phyloP scores from a whole-genome alignment of 495 filamentous ascomycete species.

The Trichoderma orchidacearum region DNA sequence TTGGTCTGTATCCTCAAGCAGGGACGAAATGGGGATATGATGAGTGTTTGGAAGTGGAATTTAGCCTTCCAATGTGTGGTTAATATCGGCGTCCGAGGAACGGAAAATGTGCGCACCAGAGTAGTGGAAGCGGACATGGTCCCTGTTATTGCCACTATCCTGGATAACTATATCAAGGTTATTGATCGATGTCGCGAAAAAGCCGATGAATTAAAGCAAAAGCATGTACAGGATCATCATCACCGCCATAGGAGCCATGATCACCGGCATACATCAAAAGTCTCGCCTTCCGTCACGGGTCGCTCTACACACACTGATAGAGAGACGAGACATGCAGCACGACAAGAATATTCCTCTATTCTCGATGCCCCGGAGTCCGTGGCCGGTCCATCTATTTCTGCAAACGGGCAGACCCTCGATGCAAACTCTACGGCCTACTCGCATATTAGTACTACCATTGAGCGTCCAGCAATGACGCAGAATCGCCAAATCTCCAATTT shows the following conservation, averaged over 20 bases:
- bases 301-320: neutral
- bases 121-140: conserved; percentile 99
- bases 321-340: neutral
- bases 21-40: conserved; percentile 89
- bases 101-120: conserved; percentile 80
- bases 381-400: conserved; percentile 28
- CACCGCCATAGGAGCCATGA: conserved; percentile 27
- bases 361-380: conserved; percentile 29
- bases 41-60: conserved; percentile 99
- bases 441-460: neutral
- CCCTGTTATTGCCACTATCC: conserved; percentile 95
- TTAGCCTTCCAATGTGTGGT: conserved; percentile 96
- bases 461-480: conserved; percentile 10
- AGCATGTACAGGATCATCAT: conserved; percentile 25
- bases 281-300: conserved; percentile 29
- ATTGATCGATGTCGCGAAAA: conserved; percentile 81
- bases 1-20: conserved; percentile 96
- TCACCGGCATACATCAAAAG: conserved; percentile 28
- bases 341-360: neutral
- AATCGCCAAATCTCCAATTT: conserved; percentile 49
- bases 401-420: conserved; percentile 18
- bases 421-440: conserved; percentile 45
- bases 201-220: conserved; percentile 52
- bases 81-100: conserved; percentile 94
- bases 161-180: conserved; percentile 96